Conservation (phyloP, 108 stramenopile genomes). For the Cyclotella atomus region DNA sequence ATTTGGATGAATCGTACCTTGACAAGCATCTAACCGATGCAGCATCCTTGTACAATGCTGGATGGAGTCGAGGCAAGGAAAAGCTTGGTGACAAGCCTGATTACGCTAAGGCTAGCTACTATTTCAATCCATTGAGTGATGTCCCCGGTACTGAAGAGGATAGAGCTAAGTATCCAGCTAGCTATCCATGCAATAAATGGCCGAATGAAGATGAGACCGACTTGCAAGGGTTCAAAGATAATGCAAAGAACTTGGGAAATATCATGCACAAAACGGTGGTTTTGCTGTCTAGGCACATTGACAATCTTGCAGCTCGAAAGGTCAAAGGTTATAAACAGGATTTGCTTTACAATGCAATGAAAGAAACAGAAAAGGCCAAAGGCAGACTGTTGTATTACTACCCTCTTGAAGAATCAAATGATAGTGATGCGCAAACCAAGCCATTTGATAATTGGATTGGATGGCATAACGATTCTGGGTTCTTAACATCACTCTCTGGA, state of each 20-base stretch:
- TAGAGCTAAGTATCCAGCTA: constrained; percentile 72
- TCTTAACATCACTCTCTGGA: constrained; percentile 89
- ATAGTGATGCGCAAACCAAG: constrained; percentile 15
- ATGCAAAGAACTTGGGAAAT: constrained; percentile 67
- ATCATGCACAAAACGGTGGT: constrained; percentile 80
- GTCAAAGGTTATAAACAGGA: constrained; percentile 39
- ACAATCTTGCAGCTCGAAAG: constrained; percentile 51
- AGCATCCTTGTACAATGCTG: constrained; percentile 85
- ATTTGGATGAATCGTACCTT: constrained; percentile 61
- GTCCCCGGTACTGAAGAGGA: constrained; percentile 79
- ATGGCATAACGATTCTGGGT: constrained; percentile 94
- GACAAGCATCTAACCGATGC: constrained; percentile 67
- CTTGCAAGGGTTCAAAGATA: constrained; percentile 57
- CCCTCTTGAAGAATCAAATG: constrained; percentile 58
- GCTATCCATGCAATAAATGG: constrained; percentile 91
- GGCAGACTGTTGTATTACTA: constrained; percentile 92
- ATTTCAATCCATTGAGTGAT: constrained; percentile 87
- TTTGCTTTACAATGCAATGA: constrained; percentile 62
- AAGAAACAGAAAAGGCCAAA: constrained; percentile 87
- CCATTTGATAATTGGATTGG: constrained; percentile 88
- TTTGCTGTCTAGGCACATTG: constrained; percentile 70
- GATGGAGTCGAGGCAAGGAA: constrained; percentile 93
- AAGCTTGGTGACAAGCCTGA: constrained; percentile 89
- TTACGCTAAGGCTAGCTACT: constrained; percentile 86
- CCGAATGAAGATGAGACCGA: constrained; percentile 57